Evolutionary conservation across 192 early-diverging fungal species (phyloP).

Genomic region (Phlyctochytrium arcticum): DNA sequence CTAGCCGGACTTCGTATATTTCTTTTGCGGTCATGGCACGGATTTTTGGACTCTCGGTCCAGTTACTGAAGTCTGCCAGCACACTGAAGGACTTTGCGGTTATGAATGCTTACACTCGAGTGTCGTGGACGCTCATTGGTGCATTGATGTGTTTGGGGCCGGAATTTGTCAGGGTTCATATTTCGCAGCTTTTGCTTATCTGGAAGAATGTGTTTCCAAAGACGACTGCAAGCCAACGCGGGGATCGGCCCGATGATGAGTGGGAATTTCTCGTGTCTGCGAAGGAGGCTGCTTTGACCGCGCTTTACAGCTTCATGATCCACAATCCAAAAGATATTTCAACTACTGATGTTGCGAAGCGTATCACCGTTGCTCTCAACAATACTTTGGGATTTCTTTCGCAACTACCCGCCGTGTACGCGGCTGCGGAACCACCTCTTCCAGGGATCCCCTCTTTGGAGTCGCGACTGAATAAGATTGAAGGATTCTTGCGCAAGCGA

Average conservation of each 20-base stretch:
- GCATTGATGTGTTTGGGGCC: conserved; percentile 74
- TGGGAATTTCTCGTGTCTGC: conserved; percentile 48
- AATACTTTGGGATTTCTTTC: conserved; percentile 64
- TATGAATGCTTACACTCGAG: conserved; percentile 58
- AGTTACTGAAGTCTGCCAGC: conserved; percentile 62
- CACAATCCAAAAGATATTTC: conserved; percentile 63
- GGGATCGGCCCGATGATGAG: conserved; percentile 56
- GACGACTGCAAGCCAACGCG: conserved; percentile 59
- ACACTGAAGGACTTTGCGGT: conserved; percentile 56
- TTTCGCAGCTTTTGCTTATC: conserved; percentile 68
- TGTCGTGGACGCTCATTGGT: conserved; percentile 76
- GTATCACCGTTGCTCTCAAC: conserved; percentile 67
- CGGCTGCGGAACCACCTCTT: conserved; percentile 24
- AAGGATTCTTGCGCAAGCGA: conserved; percentile 58
- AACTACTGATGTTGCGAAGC: conserved; percentile 72
- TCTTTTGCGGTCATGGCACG: conserved; percentile 77
- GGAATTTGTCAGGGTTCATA: conserved; percentile 74
- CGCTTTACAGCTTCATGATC: conserved; percentile 66
- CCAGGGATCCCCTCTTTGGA: conserved; percentile 23
- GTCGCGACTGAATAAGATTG: conserved; percentile 49
- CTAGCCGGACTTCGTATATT: conserved; percentile 57
- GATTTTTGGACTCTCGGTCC: conserved; percentile 70
- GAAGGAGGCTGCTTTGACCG: conserved; percentile 64
- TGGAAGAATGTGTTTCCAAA: conserved; percentile 83
- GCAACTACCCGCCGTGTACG: conserved; percentile 48